phyloP scores from a whole-genome alignment of 352 stramenopile genomes.

The Plasmopara viticola region DNA sequence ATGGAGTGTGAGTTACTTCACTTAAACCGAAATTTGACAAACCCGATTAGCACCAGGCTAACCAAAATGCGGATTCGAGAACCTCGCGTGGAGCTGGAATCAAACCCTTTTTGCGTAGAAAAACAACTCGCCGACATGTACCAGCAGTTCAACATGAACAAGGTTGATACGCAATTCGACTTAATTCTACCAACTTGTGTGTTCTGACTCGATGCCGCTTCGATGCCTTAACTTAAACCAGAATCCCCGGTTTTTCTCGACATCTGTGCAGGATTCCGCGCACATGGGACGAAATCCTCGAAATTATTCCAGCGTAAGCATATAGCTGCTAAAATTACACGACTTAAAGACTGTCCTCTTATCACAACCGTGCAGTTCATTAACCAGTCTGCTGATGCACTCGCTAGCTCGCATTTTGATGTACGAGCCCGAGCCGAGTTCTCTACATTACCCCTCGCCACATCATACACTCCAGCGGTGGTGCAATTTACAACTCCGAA shows the following conservation, averaged over 20 bases:
- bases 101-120: slow-evolving; percentile 69
- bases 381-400: slow-evolving; percentile 49
- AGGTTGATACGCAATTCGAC: slow-evolving; percentile 26
- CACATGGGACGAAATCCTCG: slow-evolving; percentile 48
- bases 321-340: neutral
- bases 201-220: slow-evolving; percentile 10
- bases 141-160: slow-evolving; percentile 72
- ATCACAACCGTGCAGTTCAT: slow-evolving; percentile 41
- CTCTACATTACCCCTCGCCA: slow-evolving; percentile 27
- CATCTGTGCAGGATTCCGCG: slow-evolving; percentile 39
- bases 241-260: slow-evolving; percentile 71
- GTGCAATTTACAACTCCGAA: slow-evolving; percentile 33
- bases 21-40: slow-evolving; percentile 47
- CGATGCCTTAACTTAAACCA: slow-evolving; percentile 19
- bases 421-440: slow-evolving; percentile 48
- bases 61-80: slow-evolving; percentile 64
- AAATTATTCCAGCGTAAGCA: slow-evolving; percentile 69
- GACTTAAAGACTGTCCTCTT: neutral
- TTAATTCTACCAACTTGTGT: slow-evolving; percentile 6
- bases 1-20: slow-evolving; percentile 70
- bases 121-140: slow-evolving; percentile 72
- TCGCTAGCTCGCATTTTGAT: slow-evolving; percentile 52
- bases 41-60: slow-evolving; percentile 41
- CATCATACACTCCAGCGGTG: slow-evolving; percentile 35
- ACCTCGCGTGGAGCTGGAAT: slow-evolving; percentile 45